Conservation (phyloP, 495 filamentous ascomycete species). For the Acidomyces sp. region DNA sequence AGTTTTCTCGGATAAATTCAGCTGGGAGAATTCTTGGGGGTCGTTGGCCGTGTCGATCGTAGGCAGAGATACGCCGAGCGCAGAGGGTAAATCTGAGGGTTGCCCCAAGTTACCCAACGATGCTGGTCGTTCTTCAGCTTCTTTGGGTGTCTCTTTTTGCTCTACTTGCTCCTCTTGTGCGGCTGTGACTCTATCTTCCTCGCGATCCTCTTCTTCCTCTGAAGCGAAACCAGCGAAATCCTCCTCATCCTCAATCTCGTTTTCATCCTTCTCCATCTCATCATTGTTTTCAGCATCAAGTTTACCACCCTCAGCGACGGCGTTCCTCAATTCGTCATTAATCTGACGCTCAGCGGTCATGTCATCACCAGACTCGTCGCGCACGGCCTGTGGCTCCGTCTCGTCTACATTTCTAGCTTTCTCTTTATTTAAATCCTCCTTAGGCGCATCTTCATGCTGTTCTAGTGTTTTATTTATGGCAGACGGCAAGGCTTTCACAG, state of each 20-base stretch:
- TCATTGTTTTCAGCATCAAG: slow-evolving; percentile 6
- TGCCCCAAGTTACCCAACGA: slow-evolving; percentile 12
- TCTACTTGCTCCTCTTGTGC: slow-evolving; percentile 8
- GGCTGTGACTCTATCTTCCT: slow-evolving; percentile 8
- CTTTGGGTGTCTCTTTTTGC: slow-evolving; percentile 2
- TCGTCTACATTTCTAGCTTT: slow-evolving; percentile 24
- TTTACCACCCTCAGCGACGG: slow-evolving; percentile 14
- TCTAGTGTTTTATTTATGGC: neutral
- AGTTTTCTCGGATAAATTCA: slow-evolving; percentile 76
- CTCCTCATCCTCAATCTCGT: slow-evolving; percentile 11
- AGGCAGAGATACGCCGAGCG: slow-evolving; percentile 43
- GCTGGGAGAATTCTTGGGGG: slow-evolving; percentile 57
- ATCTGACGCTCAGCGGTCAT: slow-evolving; percentile 22
- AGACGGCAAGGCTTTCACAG: neutral
- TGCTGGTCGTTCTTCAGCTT: slow-evolving; percentile 1
- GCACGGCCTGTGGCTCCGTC: slow-evolving; percentile 15
- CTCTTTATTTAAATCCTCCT: neutral
- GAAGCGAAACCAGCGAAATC: slow-evolving; percentile 3
- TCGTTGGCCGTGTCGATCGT: slow-evolving; percentile 38
- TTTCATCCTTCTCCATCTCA: slow-evolving; percentile 2
- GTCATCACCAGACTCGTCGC: slow-evolving; percentile 14
- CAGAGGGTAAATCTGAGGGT: slow-evolving; percentile 37
- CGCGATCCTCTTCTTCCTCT: slow-evolving; percentile 13
- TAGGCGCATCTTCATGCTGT: neutral
- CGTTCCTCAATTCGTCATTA: slow-evolving; percentile 24